These are phyloP conservation scores for Neurospora hispaniola DNA, from an alignment of 495 filamentous ascomycete species.

Conservation along the genomic window DNA sequence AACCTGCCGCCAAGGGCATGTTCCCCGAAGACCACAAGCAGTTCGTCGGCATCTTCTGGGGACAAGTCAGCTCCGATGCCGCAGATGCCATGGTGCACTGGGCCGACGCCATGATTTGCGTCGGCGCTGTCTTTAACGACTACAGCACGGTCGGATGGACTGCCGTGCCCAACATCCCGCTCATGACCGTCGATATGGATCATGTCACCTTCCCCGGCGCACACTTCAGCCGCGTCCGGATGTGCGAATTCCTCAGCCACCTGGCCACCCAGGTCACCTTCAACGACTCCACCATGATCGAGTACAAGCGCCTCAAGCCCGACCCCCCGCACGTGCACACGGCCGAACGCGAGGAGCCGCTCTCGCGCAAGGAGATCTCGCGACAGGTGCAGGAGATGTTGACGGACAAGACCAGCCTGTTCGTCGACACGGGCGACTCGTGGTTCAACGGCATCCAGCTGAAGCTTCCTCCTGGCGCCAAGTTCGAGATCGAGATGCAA, in stretches of 20 bases:
- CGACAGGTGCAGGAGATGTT: constrained; percentile 11
- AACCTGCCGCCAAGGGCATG: constrained; percentile 20
- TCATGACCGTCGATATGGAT: constrained; percentile 14
- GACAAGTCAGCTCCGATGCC: constrained; percentile 15
- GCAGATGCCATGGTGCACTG: constrained; percentile 17
- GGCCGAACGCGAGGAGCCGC: constrained; percentile 1
- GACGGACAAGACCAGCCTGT: constrained; percentile 4
- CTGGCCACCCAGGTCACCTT: constrained; percentile 4
- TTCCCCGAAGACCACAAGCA: constrained; percentile 15
- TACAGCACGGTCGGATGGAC: constrained; percentile 20
- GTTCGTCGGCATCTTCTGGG: constrained; percentile 19
- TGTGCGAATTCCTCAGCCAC: constrained; percentile 10
- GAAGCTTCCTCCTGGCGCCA: constrained; percentile 10
- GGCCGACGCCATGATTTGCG: constrained; percentile 16
- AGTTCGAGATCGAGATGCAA: constrained; percentile 22
- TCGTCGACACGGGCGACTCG: constrained; percentile 17
- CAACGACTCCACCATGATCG: constrained; percentile 14
- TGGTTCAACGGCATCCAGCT: constrained; percentile 19
- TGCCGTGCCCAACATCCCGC: constrained; percentile 12
- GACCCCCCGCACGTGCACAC: constrained; percentile 5
- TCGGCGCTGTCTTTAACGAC: constrained; percentile 15
- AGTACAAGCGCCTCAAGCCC: constrained; percentile 14
- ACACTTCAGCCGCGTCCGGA: constrained; percentile 15
- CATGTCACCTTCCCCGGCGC: constrained; percentile 14
- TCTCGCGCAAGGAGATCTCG: constrained; percentile 13